Conservation (phyloP, 257 asterid genomes). For the Paulownia fortunei region DNA sequence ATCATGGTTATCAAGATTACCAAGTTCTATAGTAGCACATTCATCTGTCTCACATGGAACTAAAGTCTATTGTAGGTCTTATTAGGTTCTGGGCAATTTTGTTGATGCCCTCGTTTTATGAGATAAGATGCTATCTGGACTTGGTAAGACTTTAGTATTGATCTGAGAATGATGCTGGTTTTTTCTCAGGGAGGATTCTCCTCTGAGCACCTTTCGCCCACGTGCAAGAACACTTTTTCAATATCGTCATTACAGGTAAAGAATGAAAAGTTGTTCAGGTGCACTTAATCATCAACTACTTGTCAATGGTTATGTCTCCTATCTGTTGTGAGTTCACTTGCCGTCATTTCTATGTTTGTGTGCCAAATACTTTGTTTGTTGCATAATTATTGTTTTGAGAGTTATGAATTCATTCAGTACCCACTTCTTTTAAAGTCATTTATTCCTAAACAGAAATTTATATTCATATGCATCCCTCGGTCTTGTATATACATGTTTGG, state of each 20-base stretch:
- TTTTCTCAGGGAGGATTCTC: constrained; percentile 90
- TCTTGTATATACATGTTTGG: constrained; percentile 9
- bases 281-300: constrained; percentile 22
- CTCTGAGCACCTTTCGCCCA: constrained; percentile 85
- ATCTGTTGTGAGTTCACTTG: constrained; percentile 26
- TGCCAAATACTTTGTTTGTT: constrained; percentile 9
- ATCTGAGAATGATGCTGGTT: constrained; percentile 30
- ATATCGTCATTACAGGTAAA: constrained; percentile 99
- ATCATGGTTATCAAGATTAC: constrained; percentile 22
- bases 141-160: constrained; percentile 31
- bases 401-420: neutral
- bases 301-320: constrained; percentile 14
- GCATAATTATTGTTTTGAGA: constrained; percentile 5
- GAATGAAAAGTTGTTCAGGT: constrained; percentile 30
- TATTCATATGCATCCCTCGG: constrained; percentile 14
- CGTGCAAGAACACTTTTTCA: constrained; percentile 96
- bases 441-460: neutral
- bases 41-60: constrained; percentile 22
- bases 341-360: constrained; percentile 12
- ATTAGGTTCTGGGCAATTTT: constrained; percentile 4
- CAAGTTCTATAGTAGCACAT: constrained; percentile 22
- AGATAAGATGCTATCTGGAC: constrained; percentile 29
- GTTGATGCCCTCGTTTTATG: constrained; percentile 14
- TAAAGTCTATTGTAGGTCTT: constrained; percentile 29
- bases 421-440: neutral